phyloP scores from a whole-genome alignment of 345 rosid species.

The Balakata baccata region DNA sequence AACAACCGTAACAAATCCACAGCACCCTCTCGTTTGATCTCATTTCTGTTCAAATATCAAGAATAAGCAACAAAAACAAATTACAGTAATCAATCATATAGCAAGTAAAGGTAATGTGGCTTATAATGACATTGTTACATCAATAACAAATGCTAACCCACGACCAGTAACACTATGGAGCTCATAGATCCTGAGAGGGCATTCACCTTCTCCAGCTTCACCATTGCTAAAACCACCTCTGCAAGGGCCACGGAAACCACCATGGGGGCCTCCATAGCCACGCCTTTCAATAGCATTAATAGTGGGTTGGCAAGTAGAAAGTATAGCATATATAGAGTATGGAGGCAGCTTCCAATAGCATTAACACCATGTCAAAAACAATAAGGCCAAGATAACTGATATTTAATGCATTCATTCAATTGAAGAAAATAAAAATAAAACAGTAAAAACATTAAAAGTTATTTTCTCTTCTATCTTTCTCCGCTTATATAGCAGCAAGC shows the following conservation, averaged over 20 bases:
- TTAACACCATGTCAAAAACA: not conserved
- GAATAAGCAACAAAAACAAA: not conserved
- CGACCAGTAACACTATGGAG: slow-evolving; percentile 93
- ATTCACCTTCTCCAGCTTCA: slow-evolving; percentile 68
- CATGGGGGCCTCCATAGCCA: slow-evolving; percentile 54
- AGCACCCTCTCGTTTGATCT: slow-evolving; percentile 70
- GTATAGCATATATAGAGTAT: not conserved
- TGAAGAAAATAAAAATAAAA: not conserved
- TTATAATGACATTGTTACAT: not conserved
- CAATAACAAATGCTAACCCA: slow-evolving; percentile 54
- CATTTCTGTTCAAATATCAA: slow-evolving; percentile 44
- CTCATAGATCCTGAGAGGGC: slow-evolving; percentile 59
- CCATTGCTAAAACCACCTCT: slow-evolving; percentile 68
- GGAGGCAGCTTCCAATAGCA: not conserved
- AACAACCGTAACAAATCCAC: slow-evolving; percentile 8
- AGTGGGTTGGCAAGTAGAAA: no score
- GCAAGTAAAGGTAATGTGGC: not conserved
- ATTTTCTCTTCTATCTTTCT: not conserved
- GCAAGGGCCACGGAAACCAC: slow-evolving; percentile 67
- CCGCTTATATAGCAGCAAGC: not conserved
- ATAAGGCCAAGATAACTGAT: not conserved
- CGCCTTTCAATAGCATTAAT: slow-evolving; percentile 40
- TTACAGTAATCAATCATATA: no score
- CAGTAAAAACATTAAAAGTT: not conserved
- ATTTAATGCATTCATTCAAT: not conserved